Evolutionary conservation across 2,329 filamentous ascomycete genomes (phyloP).

Genomic region (Diplodia corticola): DNA sequence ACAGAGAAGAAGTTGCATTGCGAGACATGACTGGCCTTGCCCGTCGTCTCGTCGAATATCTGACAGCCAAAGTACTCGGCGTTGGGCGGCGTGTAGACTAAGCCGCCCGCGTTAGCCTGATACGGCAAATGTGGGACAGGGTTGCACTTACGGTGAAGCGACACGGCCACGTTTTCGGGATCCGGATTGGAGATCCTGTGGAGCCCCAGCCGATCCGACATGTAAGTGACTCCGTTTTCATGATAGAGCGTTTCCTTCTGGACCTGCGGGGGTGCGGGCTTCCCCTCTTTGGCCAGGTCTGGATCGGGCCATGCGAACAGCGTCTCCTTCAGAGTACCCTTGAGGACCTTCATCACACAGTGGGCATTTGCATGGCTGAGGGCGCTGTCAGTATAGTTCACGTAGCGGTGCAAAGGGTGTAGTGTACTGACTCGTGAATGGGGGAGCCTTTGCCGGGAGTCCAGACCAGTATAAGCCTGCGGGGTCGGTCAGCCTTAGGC

Average conservation of each 20-base stretch:
- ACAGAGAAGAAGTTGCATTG: slow-evolving; percentile 73
- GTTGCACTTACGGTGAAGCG: slow-evolving; percentile 65
- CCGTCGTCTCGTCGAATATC: slow-evolving; percentile 76
- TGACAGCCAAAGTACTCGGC: slow-evolving; percentile 80
- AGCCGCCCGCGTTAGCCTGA: slow-evolving; percentile 7
- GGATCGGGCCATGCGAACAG: slow-evolving; percentile 71
- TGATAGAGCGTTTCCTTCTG: slow-evolving; percentile 68
- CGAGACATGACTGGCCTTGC: slow-evolving; percentile 68
- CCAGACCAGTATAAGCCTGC: slow-evolving; percentile 84
- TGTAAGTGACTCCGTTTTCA: slow-evolving; percentile 79
- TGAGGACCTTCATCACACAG: slow-evolving; percentile 87
- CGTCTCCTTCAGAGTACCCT: slow-evolving; percentile 76
- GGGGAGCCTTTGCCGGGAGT: slow-evolving; percentile 78
- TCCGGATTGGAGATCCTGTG: slow-evolving; percentile 80
- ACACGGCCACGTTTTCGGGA: slow-evolving; percentile 72
- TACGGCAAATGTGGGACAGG: neutral
- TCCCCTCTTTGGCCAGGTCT: slow-evolving; percentile 47
- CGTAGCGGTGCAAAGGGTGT: slow-evolving; percentile 10
- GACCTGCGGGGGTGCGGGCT: slow-evolving; percentile 58
- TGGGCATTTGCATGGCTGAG: slow-evolving; percentile 66
- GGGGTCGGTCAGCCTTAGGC: slow-evolving; percentile 25
- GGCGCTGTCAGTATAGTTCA: neutral
- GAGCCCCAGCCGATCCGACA: slow-evolving; percentile 84
- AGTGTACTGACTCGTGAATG: slow-evolving; percentile 67
- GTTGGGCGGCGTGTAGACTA: slow-evolving; percentile 84